Conservation (phyloP, 78 protist species). For the slime mould (Dictyostelium discoideum) region DNA sequence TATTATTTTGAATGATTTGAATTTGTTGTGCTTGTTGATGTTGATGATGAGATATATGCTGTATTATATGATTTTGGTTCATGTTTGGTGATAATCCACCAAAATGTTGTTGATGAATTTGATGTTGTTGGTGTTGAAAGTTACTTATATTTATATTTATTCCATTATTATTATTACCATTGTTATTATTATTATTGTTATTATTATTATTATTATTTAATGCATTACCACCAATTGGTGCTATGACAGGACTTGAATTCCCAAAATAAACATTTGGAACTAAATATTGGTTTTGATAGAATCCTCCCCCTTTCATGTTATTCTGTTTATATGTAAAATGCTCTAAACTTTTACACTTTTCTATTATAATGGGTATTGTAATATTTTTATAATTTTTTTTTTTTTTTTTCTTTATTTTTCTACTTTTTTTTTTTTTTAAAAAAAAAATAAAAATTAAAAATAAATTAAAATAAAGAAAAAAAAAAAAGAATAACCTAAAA, state of each 20-base stretch:
- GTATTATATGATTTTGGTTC: conserved; percentile 24
- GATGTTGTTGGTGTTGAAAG: conserved; percentile 16
- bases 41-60: neutral
- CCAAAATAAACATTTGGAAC: neutral
- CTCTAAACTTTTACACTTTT: neutral
- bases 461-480: too few species aligned
- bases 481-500: neutral
- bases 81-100: conserved; percentile 39
- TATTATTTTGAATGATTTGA: neutral
- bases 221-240: neutral
- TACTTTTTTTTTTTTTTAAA: neutral
- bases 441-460: neutral
- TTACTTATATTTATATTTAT: neutral
- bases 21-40: conserved; percentile 3
- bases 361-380: neutral
- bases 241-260: neutral
- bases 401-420: neutral
- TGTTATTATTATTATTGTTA: neutral
- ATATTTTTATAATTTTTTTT: neutral
- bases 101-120: conserved; percentile 12
- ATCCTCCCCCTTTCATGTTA: conserved; percentile 21
- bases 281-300: conserved; percentile 5
- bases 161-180: neutral
- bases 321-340: neutral
- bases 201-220: neutral